Evolutionary conservation across 2,329 filamentous ascomycete species (phyloP).

Genomic region (Magnaporthiopsis incrustans): DNA sequence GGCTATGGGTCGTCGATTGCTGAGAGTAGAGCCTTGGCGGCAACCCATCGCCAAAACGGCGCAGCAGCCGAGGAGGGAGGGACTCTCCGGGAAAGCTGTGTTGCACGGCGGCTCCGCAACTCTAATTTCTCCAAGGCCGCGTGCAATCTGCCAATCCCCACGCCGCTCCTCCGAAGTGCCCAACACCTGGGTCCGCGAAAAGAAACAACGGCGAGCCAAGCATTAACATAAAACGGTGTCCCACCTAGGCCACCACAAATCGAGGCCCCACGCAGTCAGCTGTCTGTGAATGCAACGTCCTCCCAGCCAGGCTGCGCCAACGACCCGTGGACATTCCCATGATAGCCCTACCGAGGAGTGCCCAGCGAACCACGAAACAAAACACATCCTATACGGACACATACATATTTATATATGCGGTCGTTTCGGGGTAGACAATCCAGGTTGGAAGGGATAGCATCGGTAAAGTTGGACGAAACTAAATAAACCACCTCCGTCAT

Average conservation of each 20-base stretch:
- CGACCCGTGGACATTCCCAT: not conserved
- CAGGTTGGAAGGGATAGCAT: not conserved
- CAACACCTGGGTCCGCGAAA: not conserved
- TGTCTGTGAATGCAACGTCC: not conserved
- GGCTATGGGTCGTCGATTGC: not conserved
- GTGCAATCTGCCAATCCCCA: not conserved
- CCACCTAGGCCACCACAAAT: not conserved
- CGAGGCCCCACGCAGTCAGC: too few relatives aligned
- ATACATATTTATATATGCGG: not conserved
- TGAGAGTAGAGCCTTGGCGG: not conserved
- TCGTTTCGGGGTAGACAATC: not conserved
- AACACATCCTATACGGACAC: not conserved
- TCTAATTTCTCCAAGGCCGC: not conserved
- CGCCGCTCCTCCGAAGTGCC: not conserved
- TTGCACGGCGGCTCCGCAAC: slow-evolving; percentile 1
- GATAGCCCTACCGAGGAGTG: not conserved
- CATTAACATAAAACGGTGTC: not conserved
- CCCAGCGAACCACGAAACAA: not conserved
- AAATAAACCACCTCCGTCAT: not conserved
- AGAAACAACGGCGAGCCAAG: not conserved
- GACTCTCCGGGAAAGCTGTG: not conserved
- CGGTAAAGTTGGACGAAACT: not conserved
- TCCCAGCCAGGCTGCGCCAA: not conserved
- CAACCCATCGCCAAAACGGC: not conserved
- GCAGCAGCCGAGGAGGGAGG: not conserved